Base-by-base conservation (phyloP, 306 rosid genomes). In the cucumber (Cucumis sativus) region DNA sequence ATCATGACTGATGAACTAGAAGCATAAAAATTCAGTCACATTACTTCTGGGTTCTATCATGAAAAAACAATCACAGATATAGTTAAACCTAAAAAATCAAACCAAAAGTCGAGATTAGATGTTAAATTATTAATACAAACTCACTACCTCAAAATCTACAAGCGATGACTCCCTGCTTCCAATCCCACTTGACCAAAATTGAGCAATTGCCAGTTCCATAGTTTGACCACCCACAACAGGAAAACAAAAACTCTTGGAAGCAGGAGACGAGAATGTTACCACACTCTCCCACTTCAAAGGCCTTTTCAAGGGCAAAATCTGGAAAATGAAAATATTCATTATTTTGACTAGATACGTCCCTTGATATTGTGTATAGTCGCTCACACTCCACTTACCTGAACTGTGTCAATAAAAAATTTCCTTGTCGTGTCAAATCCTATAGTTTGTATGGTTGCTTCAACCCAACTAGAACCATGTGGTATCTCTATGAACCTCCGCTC, bases 101-200 rank as follows among this genome's bases (percentile, higher is more conserved):
- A 59, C 21, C 7, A 58, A 40, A 75, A 62, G 47, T 77, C 62
- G 60, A 49, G 65, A 62, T 47, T 61, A 45, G 25, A 45, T 54
- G 37, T 33, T 33, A 33, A 33, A 33, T 33, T 33, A 52, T 16
- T 47, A 43, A 20, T 2, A 23, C n/a, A 74, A 80, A 75, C 47
- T 54, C 57, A 60, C 80, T 88, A 95, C 98, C 97, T 95, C 97
- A 87, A 95, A 90, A 83, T 95, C 96, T 64, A 92, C 97, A 79
- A 65, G 81, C 47, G 97, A 86, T 39, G 90, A 79, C 81, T 85
- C 97, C 66, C 84, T 88, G 83, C 98, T 92, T 79, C 97, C 98
- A 79, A 88, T 80, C 81, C 98, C 98, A 71, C 98, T 95, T 58
- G 90, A 92, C 98, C 98, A 95, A 85, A 95, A 89, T 87, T 92